Conservation (phyloP, 495 filamentous ascomycete genomes). For the Rusavskia elegans region DNA sequence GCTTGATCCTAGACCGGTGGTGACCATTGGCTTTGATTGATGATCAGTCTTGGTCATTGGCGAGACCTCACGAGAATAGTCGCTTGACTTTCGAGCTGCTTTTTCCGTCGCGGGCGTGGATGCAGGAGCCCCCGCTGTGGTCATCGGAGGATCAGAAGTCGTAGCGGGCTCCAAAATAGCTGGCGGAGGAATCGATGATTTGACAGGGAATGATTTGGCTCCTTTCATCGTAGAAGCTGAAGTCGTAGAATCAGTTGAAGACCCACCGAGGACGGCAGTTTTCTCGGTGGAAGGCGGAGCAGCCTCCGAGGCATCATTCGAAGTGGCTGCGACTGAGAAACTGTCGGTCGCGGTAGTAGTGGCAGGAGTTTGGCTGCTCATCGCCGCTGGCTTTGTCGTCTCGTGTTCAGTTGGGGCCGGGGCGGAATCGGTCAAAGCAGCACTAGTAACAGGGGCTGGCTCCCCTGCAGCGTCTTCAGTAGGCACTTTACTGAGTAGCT, state of each 20-base stretch:
- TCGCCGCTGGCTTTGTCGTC: not conserved
- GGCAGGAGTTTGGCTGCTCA: conserved; percentile 1
- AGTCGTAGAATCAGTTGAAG: not conserved
- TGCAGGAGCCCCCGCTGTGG: conserved; percentile 1
- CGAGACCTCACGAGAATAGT: conserved; percentile 28
- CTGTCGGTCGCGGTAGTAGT: not conserved
- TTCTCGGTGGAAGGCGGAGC: conserved; percentile 1
- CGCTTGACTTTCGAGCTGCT: conserved; percentile 6
- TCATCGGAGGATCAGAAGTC: not conserved
- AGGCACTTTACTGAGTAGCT: conserved; percentile 41
- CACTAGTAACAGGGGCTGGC: conserved; percentile 33
- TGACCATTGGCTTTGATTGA: conserved; percentile 19
- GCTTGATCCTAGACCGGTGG: conserved; percentile 18
- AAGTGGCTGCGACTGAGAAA: no score
- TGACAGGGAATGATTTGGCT: not conserved
- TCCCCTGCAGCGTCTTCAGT: conserved; percentile 31
- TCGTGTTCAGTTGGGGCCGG: conserved; percentile 16
- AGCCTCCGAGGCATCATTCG: not conserved
- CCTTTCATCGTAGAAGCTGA: not conserved
- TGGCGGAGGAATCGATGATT: not conserved
- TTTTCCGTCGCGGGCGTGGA: not conserved
- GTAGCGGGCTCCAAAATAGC: not conserved
- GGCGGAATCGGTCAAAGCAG: conserved; percentile 26
- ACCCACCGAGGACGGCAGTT: conserved; percentile 2
- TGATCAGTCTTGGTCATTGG: conserved; percentile 22